Base-by-base conservation (phyloP, 352 stramenopile genomes). In the Pythium brachiatum region DNA sequence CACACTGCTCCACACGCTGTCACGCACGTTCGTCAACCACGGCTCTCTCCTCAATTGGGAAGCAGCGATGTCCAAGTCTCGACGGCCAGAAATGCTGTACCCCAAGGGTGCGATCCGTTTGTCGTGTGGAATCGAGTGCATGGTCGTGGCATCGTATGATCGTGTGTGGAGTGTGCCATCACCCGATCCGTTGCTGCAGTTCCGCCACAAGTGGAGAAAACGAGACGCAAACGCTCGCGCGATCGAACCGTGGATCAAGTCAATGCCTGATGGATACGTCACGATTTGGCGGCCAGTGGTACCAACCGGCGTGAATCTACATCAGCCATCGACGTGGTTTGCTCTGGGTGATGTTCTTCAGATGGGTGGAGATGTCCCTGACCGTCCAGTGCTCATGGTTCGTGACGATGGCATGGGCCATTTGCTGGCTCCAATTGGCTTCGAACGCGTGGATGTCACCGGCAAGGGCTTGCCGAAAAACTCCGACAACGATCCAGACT, bases 171-270 rank as follows among this genome's bases (percentile, higher is more conserved):
- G 83, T 59, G 75, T 95, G 15, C 85, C 87, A n/a, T 73, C 83
- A 18, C 72, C 83, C 0, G 85, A 95, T 60, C 87, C 85, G 11
- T 44, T 94, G 29, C 66, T 94, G 13, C 83, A 88, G 51, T 88
- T 89, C 57, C 81, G 83, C 21, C 87, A 88, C 64, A 92, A 92
- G 61, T 95, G 87, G 87, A 68, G 87, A 36, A 92, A 91, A 25
- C 59, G 64, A 9, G 13, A 47, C 7, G 15, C n/a, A 15, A 38
- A 72, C 25, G 15, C 5, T 27, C 47, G 53, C 13, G 34, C 38
- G 11, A 26, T 9, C 7, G 68, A 74, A 0, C 29, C 44, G 11
- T 86, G 70, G 67, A 73, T 75, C 58, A 87, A 80, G 53, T 69
- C 79, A 7, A 57, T 73, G 20, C 64, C 70, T 6, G 83, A 94